Conservation (phyloP, 75 land plant species). For the Adiantum capillusveneris region DNA sequence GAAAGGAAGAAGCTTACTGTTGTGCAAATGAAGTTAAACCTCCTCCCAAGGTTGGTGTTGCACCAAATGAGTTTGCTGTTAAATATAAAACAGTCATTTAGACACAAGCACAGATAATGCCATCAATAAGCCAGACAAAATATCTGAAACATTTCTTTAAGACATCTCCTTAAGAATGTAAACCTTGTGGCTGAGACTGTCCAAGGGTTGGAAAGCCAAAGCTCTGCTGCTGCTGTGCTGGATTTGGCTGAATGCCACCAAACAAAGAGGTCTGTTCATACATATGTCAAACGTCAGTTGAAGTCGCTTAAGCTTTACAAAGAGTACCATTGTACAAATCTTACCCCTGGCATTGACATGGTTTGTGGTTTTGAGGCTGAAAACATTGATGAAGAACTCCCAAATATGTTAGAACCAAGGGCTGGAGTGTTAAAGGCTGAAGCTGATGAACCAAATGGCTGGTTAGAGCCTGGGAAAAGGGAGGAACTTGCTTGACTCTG, state of each 20-base stretch:
- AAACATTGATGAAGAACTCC: constrained; percentile 19
- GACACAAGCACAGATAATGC: too few species aligned
- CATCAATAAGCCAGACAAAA: too few species aligned
- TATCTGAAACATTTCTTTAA: too few species aligned
- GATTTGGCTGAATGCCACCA: constrained; percentile 36
- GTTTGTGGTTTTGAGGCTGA: constrained; percentile 31
- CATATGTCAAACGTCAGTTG: too few species aligned
- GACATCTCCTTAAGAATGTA: too few species aligned
- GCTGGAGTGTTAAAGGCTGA: not conserved
- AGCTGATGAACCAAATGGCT: too few species aligned
- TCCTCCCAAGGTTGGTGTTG: too few species aligned
- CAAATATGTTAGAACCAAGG: constrained; percentile 17
- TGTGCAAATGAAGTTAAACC: too few species aligned
- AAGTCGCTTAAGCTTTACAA: too few species aligned
- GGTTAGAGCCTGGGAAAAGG: not conserved
- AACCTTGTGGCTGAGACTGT: constrained; percentile 41
- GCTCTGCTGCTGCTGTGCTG: constrained; percentile 15
- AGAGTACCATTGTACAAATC: not conserved
- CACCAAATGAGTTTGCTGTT: too few species aligned
- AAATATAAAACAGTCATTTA: too few species aligned
- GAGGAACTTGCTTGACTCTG: not conserved
- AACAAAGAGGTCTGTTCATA: constrained; percentile 35
- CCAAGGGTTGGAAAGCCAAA: constrained; percentile 45
- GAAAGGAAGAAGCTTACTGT: too few species aligned
- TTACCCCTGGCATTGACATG: constrained; percentile 44